These are phyloP conservation scores for Monilinia laxa DNA, from an alignment of 2,329 filamentous ascomycete species.

Conservation along the genomic window DNA sequence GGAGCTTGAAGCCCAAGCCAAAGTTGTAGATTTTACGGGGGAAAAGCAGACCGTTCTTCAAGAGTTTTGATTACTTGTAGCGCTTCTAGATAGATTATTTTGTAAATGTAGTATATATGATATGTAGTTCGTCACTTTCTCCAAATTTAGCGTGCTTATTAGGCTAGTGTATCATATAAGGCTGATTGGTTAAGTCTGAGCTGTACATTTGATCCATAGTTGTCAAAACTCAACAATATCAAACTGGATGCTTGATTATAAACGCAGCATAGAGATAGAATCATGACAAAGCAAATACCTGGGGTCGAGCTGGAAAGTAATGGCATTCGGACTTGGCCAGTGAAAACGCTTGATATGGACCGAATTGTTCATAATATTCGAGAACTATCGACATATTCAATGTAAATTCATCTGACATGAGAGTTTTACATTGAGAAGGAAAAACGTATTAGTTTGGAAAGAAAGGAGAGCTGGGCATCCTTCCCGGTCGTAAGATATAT, in stretches of 20 bases:
- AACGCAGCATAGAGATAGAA: background rate
- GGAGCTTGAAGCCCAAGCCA: constrained; percentile 10
- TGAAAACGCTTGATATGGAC: background rate
- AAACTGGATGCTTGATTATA: background rate
- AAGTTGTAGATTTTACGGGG: constrained; percentile 9
- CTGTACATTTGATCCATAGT: background rate
- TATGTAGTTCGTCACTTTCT: background rate
- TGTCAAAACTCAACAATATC: background rate
- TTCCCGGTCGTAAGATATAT: background rate
- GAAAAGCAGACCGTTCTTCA: background rate
- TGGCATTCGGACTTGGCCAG: background rate
- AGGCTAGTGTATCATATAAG: background rate
- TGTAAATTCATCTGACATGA: no score
- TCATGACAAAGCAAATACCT: no score
- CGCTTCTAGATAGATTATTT: background rate
- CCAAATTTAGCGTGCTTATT: background rate
- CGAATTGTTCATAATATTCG: background rate
- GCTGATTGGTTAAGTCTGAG: background rate
- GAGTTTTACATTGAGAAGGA: background rate
- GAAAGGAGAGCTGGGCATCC: background rate
- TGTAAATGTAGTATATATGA: constrained; percentile 13
- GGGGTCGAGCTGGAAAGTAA: background rate
- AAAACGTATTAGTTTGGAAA: background rate
- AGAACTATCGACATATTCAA: background rate
- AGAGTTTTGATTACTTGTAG: background rate